phyloP scores from a whole-genome alignment of 345 rosid species.

The Corchorus capsularis region DNA sequence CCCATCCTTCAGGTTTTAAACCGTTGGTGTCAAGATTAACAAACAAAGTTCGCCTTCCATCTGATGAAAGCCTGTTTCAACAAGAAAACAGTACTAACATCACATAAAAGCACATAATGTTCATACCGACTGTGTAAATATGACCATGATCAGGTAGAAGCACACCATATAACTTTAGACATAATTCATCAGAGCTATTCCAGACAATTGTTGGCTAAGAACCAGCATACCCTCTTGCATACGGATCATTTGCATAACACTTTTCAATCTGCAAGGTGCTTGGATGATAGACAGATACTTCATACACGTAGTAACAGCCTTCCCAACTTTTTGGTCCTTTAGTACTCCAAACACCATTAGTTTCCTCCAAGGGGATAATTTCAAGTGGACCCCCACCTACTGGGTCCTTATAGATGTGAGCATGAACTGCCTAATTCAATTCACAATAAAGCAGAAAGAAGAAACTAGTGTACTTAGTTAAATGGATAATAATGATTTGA shows the following conservation, averaged over 20 bases:
- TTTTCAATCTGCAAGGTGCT: conserved; percentile 72
- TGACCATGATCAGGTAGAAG: background rate
- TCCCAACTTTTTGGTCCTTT: conserved; percentile 74
- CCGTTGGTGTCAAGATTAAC: conserved; percentile 63
- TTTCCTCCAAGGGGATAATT: conserved; percentile 53
- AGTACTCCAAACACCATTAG: conserved; percentile 75
- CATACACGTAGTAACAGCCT: conserved; percentile 81
- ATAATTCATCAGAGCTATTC: conserved; percentile 23
- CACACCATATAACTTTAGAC: conserved; percentile 14
- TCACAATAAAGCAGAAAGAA: conserved; percentile 25
- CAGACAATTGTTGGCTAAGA: conserved; percentile 31
- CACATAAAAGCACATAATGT: conserved; percentile 1
- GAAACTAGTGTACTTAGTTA: conserved; percentile 12
- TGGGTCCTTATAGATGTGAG: conserved; percentile 54
- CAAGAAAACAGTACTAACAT: conserved; percentile 31
- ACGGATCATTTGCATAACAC: conserved; percentile 93
- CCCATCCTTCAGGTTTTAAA: conserved; percentile 87
- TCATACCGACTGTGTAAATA: conserved; percentile 12
- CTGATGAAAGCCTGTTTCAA: conserved; percentile 76
- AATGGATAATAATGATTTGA: background rate
- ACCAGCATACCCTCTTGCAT: conserved; percentile 81
- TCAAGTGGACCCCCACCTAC: conserved; percentile 51
- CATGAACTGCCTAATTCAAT: conserved; percentile 61
- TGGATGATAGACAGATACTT: conserved; percentile 80
- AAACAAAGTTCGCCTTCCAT: conserved; percentile 73